A percentile compares a stretch with the other conserved stretches of the same genome.
Conservation (phyloP, 2,329 filamentous ascomycete genomes). For the Cladophialophora immunda region DNA sequence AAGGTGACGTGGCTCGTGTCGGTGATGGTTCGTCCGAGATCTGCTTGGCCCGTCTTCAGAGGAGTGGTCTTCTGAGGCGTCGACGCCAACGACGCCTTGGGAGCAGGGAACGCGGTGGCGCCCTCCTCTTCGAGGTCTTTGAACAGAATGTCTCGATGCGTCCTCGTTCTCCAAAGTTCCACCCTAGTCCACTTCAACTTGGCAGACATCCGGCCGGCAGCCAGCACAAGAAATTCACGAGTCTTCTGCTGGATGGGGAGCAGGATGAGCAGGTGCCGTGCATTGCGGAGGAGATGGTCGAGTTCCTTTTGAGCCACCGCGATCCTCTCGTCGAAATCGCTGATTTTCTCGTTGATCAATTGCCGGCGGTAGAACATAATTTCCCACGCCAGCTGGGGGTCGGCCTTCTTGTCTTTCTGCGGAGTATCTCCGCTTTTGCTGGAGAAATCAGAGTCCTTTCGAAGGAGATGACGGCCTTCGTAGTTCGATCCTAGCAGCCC, state of each 20-base stretch:
- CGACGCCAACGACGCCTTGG: conserved; percentile 29
- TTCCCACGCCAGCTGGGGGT: conserved; percentile 84
- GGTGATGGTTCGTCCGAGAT: conserved; percentile 32
- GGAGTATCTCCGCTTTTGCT: conserved; percentile 69
- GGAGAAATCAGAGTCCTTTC: conserved; percentile 68
- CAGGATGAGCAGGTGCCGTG: conserved; percentile 85
- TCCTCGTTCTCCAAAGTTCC: conserved; percentile 91
- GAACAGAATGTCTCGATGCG: conserved; percentile 85
- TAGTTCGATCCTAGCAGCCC: conserved; percentile 86
- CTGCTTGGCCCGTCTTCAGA: conserved; percentile 29
- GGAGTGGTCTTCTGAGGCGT: conserved; percentile 39
- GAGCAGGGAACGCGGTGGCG: conserved; percentile 40
- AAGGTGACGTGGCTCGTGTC: conserved; percentile 35
- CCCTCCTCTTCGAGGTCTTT: conserved; percentile 85
- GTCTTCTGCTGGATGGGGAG: conserved; percentile 92
- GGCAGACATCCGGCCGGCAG: conserved; percentile 83
- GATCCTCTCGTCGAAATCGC: conserved; percentile 82
- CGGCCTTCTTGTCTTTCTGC: conserved; percentile 46
- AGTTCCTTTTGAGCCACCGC: conserved; percentile 76
- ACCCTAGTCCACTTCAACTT: conserved; percentile 94
- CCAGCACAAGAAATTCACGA: conserved; percentile 82
- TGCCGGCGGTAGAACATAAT: conserved; percentile 83
- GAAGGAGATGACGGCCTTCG: conserved; percentile 77
- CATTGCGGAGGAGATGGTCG: conserved; percentile 84
- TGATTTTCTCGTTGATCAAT: conserved; percentile 83